Evolutionary conservation across 169 alveolate genomes (phyloP), one percentile per base, ranked within the genome.

Genomic region (Babesia microti): DNA sequence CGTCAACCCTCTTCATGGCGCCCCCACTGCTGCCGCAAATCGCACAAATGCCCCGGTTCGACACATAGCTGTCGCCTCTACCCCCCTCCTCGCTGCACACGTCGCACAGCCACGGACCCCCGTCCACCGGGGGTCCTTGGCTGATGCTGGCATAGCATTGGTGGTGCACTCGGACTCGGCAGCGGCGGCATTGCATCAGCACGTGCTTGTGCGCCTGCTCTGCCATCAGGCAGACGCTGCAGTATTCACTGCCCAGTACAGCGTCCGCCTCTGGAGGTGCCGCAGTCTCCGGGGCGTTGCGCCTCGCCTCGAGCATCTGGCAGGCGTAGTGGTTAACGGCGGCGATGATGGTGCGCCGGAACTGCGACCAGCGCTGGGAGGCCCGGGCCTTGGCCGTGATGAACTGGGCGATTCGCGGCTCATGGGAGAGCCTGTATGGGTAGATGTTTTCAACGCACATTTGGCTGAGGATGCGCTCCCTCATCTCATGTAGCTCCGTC

Each of bases 221-320:
- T 28, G 68, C 19, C 75, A 63, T 6, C 32, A 63, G 59, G 28
- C 75, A 63, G 51, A 63, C 75, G 36, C 70, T 54, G 15, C 75
- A 63, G 23, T 43, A 63, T 28, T 63, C 75, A 48, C 46, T 44
- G 33, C 28, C 59, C 14, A 35, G 36, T 11, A 46, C 27, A 14
- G 34, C 59, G 26, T 34, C 22, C 1, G 26, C 15, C 15, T 4
- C 3, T 0, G 34, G 50, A n/a, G 57, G 46, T 21, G 4, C 21
- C 21, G 26, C 9, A 4, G 14, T 18, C 12, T 27, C 35, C n/a
- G 37, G 12, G 6, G 44, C n/a, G 12, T 30, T n/a, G n/a, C n/a
- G n/a, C n/a, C n/a, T n/a, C n/a, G n/a, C n/a, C n/a, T n/a, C n/a
- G n/a, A n/a, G n/a, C n/a, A n/a, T n/a, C n/a, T n/a, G n/a, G n/a